Percentiles rank a stretch among this genome's conserved stretches.
phyloP scores from a whole-genome alignment of 2,329 filamentous ascomycete species.

The Arachnomyces sp. region DNA sequence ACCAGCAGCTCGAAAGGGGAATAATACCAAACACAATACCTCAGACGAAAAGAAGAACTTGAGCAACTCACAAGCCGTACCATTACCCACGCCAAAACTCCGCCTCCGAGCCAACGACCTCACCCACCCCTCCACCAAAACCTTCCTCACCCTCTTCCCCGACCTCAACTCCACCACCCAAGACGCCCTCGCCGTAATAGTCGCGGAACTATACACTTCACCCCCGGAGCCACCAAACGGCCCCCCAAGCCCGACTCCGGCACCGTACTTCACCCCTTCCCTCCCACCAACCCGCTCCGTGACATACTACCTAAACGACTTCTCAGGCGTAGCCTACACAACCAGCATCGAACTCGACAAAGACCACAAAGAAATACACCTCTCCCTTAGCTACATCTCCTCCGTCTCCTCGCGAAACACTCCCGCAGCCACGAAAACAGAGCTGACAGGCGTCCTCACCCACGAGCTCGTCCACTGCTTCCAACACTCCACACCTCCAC shows the following conservation, averaged over 20 bases:
- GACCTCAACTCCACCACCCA: constrained; percentile 52
- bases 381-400: constrained; percentile 67
- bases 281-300: constrained; percentile 69
- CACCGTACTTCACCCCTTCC: constrained; percentile 22
- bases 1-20: too few species aligned
- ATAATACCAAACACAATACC: too few species aligned
- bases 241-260: constrained; percentile 9
- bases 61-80: background rate
- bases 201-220: constrained; percentile 60
- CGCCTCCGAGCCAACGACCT: constrained; percentile 28
- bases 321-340: constrained; percentile 84
- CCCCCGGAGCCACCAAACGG: constrained; percentile 16
- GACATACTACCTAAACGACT: constrained; percentile 69
- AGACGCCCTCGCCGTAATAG: constrained; percentile 57
- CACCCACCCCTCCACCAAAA: constrained; percentile 44
- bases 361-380: constrained; percentile 89
- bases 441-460: constrained; percentile 74
- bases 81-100: constrained; percentile 24
- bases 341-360: constrained; percentile 67
- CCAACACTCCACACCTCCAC: constrained; percentile 61
- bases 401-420: constrained; percentile 14
- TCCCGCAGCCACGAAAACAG: constrained; percentile 32
- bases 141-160: constrained; percentile 61
- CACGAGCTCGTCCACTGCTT: constrained; percentile 96
- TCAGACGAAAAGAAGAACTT: too few species aligned